These are phyloP conservation scores for Lentithecium fluviatile DNA, from an alignment of 495 filamentous ascomycete genomes.

Conservation along the genomic window DNA sequence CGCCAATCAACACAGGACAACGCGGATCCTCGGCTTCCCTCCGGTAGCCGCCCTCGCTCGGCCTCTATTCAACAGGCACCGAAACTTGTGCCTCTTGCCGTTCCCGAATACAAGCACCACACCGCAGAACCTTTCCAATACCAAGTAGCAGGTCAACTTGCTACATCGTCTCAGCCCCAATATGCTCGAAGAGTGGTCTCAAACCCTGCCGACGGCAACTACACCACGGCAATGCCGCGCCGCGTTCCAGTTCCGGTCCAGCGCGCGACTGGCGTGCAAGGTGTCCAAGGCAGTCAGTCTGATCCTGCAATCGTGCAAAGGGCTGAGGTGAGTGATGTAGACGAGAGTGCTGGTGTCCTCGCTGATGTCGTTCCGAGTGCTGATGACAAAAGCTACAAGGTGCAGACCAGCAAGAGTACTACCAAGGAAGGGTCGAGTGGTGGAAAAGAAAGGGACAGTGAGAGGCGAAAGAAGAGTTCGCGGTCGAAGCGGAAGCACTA, in stretches of 20 bases:
- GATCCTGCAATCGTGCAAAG: conserved; percentile 32
- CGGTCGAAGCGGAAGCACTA: conserved; percentile 13
- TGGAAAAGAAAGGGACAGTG: conserved; percentile 16
- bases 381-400: conserved; percentile 28
- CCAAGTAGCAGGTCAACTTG: conserved; percentile 1
- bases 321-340: conserved; percentile 30
- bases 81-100: conserved; percentile 30
- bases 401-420: conserved; percentile 12
- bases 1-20: conserved; percentile 32
- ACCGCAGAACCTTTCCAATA: conserved; percentile 1
- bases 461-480: conserved; percentile 13
- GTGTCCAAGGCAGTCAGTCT: conserved; percentile 32
- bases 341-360: conserved; percentile 27
- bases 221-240: conserved; percentile 29
- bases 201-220: conserved; percentile 15
- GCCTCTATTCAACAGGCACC: conserved; percentile 31
- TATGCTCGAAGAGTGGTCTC: conserved; percentile 19
- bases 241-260: conserved; percentile 32
- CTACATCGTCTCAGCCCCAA: conserved; percentile 22
- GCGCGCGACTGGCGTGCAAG: conserved; percentile 20
- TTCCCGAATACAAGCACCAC: conserved; percentile 30
- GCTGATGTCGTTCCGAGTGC: conserved; percentile 36
- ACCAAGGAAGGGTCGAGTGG: conserved; percentile 13
- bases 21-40: conserved; percentile 18
- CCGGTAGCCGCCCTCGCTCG: conserved; percentile 24